These are phyloP conservation scores for Laguncularia racemosa DNA, from an alignment of 345 rosid species.

Conservation along the genomic window DNA sequence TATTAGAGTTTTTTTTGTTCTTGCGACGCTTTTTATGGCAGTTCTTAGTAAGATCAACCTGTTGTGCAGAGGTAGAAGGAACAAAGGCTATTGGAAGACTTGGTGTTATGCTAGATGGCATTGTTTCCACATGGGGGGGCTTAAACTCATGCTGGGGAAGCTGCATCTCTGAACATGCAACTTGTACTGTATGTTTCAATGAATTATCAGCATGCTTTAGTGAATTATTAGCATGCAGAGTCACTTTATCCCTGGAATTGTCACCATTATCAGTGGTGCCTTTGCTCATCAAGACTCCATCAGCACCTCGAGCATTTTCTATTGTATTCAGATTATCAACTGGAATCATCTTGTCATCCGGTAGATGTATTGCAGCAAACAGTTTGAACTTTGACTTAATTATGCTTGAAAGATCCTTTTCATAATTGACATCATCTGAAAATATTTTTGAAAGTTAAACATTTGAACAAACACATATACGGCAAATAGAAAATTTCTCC, in stretches of 20 bases:
- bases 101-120: background rate
- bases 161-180: slow-evolving; percentile 8
- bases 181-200: slow-evolving; percentile 8
- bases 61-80: slow-evolving; percentile 5
- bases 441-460: background rate
- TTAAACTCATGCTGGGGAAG: background rate
- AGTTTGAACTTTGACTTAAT: slow-evolving; percentile 29
- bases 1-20: slow-evolving; percentile 10
- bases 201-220: background rate
- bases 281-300: background rate
- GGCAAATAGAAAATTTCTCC: background rate
- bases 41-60: background rate
- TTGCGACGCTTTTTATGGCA: slow-evolving; percentile 8
- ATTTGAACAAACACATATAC: slow-evolving; percentile 1
- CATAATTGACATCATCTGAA: slow-evolving; percentile 17
- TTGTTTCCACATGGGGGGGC: background rate
- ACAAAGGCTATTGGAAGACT: slow-evolving; percentile 22
- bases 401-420: slow-evolving; percentile 17
- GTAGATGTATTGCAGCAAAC: slow-evolving; percentile 15
- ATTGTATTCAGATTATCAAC: background rate
- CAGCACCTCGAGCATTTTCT: background rate
- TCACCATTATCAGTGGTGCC: no score
- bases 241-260: no score
- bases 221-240: no score
- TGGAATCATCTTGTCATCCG: slow-evolving; percentile 9